Base-by-base conservation (phyloP, 2,329 filamentous ascomycete genomes). In the Aplosporella prunicola region DNA sequence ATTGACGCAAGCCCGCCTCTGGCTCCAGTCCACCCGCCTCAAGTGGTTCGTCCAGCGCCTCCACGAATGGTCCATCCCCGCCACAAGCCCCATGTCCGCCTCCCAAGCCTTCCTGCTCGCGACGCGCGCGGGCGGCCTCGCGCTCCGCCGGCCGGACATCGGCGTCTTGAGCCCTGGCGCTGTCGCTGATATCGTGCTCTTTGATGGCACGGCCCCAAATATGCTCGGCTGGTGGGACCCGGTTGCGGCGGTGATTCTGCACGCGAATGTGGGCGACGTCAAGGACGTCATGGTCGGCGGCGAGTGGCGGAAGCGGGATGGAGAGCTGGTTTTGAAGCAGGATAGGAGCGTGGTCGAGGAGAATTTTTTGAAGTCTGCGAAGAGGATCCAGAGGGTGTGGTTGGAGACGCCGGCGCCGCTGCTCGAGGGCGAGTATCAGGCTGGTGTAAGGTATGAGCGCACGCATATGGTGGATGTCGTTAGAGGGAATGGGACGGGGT, bases 161-260 rank as follows among this genome's bases (percentile, higher is more conserved):
- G 72, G 73, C 15, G 56, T 68, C 22, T 55, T 76, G 15, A 49
- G 49, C 0, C 51, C 51, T 1, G 71, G 71, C 4, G 69, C 71
- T 9, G 72, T 72, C 48, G 71, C 71, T 0, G 72, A 76, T 44
- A 34, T 76, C 1, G 58, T 74, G 0, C 58, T 76, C 0, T 75
- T 68, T 56, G 60, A 74, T 40, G 69, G 67, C 0, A 53, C 61
- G 1, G 60, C 63, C 0, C 70, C 71, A 0, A 56, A 58, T 1
- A 54, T 76, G 47, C 54, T 75, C 1, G 72, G 72, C 3, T 76
- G 71, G 69, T 54, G 44, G 5, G 71, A 76, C 39, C 69, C 71
- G 0, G 61, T 77, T 3, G 72, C 72, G 0, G 73, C 73, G 0
- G 57, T 77, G 1, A 65, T 77, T 17, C 52, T 77, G 23, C 72